phyloP scores from a whole-genome alignment of 768 basidiomycete genomes.

The Daedaleopsis sinensis region DNA sequence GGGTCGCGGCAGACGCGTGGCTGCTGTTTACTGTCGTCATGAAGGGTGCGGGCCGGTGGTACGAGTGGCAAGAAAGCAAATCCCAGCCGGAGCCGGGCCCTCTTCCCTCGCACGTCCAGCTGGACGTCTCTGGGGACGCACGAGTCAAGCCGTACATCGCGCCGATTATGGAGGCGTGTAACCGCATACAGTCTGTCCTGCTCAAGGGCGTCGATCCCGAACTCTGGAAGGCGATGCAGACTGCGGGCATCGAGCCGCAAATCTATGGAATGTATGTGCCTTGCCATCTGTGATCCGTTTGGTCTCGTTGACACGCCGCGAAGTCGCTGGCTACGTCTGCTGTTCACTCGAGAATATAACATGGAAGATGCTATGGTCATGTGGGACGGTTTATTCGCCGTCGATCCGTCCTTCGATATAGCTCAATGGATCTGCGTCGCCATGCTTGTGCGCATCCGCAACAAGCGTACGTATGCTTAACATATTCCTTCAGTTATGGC shows the following conservation, averaged over 20 bases:
- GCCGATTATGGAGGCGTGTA: slow-evolving; percentile 86
- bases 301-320: slow-evolving; percentile 6
- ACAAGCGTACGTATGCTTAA: slow-evolving; percentile 72
- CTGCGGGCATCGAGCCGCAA: slow-evolving; percentile 89
- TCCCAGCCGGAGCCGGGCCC: slow-evolving; percentile 31
- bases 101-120: slow-evolving; percentile 48
- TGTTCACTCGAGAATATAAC: slow-evolving; percentile 92
- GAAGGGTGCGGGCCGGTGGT: slow-evolving; percentile 78
- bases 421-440: slow-evolving; percentile 89
- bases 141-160: slow-evolving; percentile 70
- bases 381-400: slow-evolving; percentile 97
- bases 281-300: not conserved
- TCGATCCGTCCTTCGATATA: slow-evolving; percentile 76
- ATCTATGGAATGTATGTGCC: slow-evolving; percentile 90
- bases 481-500: no score
- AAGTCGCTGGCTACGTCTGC: slow-evolving; percentile 90
- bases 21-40: slow-evolving; percentile 80
- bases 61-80: slow-evolving; percentile 45
- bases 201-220: slow-evolving; percentile 80
- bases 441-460: slow-evolving; percentile 94
- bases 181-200: slow-evolving; percentile 72
- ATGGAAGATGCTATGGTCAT: slow-evolving; percentile 80
- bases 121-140: slow-evolving; percentile 46
- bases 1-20: slow-evolving; percentile 89
- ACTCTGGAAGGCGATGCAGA: slow-evolving; percentile 75